Evolutionary conservation across 495 filamentous ascomycete genomes (phyloP).

Genomic region (Parmelia sp.): DNA sequence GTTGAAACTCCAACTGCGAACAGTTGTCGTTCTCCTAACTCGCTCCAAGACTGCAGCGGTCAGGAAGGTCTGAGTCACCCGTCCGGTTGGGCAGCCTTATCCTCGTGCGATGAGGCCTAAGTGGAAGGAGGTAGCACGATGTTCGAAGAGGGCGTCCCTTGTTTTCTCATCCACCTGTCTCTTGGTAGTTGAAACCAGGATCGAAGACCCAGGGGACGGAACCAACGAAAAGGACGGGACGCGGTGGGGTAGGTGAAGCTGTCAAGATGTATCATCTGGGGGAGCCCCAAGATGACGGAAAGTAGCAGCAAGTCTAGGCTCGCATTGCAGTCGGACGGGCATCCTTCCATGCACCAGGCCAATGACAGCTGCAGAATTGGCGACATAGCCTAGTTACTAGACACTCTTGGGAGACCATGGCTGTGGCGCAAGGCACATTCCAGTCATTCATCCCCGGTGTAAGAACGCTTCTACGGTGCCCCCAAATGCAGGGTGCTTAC

Average conservation of each 20-base stretch:
- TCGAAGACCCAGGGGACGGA: background rate
- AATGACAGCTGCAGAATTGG: background rate
- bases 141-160: background rate
- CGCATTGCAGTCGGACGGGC: conserved; percentile 6
- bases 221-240: conserved; percentile 8
- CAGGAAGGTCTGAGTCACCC: conserved; percentile 7
- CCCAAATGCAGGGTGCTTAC: too few species aligned
- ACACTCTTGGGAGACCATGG: too few species aligned
- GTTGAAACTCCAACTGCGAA: background rate
- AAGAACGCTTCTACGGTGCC: too few species aligned
- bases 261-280: background rate
- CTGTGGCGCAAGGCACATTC: too few species aligned
- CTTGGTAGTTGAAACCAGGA: conserved; percentile 1
- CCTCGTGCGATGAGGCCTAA: background rate
- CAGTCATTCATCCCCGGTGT: too few species aligned
- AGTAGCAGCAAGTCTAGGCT: conserved; percentile 11
- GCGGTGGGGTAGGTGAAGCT: conserved; percentile 6
- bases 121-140: background rate
- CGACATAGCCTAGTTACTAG: too few species aligned
- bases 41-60: background rate
- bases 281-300: background rate
- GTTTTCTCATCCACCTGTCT: background rate
- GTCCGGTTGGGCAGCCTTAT: conserved; percentile 7
- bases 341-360: conserved; percentile 9
- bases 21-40: background rate